Evolutionary conservation across 2,329 filamentous ascomycete genomes (phyloP).

Genomic region (Gliomastix tumulicola): DNA sequence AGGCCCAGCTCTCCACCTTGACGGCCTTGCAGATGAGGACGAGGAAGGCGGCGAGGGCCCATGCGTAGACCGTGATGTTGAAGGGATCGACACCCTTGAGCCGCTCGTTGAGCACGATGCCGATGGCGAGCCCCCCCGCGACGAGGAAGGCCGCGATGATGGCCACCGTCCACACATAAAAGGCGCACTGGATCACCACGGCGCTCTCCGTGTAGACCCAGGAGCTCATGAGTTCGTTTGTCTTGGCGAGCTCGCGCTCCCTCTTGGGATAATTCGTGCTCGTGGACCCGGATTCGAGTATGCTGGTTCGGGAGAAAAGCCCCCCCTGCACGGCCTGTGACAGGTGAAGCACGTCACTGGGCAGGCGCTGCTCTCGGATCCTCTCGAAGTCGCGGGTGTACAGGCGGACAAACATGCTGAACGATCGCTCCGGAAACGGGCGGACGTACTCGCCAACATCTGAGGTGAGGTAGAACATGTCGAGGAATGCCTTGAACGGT

Average conservation of each 20-base stretch:
- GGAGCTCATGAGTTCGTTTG: background rate
- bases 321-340: background rate
- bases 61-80: constrained; percentile 16
- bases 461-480: no score
- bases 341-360: background rate
- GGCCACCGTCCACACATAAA: background rate
- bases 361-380: no score
- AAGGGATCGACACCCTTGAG: constrained; percentile 21
- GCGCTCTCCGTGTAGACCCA: background rate
- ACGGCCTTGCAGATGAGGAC: constrained; percentile 15
- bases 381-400: no score
- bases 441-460: no score
- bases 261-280: background rate
- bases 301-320: background rate
- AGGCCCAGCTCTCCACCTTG: constrained; percentile 15
- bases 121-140: constrained; percentile 14
- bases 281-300: background rate
- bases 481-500: no score
- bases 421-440: no score
- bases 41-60: constrained; percentile 16
- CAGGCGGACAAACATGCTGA: no score
- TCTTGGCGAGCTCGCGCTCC: background rate
- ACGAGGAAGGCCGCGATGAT: constrained; percentile 7
- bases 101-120: constrained; percentile 13
- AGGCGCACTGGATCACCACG: background rate